These are phyloP conservation scores for Solanum hybrid DNA, from an alignment of 305 asterid species.

Conservation along the genomic window DNA sequence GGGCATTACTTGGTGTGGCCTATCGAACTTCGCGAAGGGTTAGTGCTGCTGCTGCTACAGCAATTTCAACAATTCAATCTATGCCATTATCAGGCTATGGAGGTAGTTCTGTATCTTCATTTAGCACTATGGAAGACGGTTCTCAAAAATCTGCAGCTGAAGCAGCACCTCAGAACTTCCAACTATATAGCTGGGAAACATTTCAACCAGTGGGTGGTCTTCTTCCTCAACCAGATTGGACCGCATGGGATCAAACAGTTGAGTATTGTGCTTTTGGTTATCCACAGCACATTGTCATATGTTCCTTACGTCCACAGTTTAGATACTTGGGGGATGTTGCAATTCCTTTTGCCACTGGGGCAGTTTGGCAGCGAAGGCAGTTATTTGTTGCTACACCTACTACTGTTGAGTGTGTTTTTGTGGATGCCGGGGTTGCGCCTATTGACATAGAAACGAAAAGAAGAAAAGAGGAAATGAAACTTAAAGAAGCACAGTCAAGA, in stretches of 20 bases:
- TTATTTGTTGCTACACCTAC: slow-evolving; percentile 92
- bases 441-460: slow-evolving; percentile 73
- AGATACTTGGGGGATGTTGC: slow-evolving; percentile 92
- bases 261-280: slow-evolving; percentile 96
- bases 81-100: slow-evolving; percentile 90
- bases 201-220: slow-evolving; percentile 92
- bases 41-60: slow-evolving; percentile 66
- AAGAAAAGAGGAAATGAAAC: slow-evolving; percentile 70
- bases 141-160: slow-evolving; percentile 55
- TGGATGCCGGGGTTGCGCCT: slow-evolving; percentile 85
- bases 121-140: slow-evolving; percentile 55
- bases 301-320: slow-evolving; percentile 95
- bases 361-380: slow-evolving; percentile 93
- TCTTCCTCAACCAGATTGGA: slow-evolving; percentile 98
- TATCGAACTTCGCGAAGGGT: slow-evolving; percentile 78
- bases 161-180: slow-evolving; percentile 75
- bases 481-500: slow-evolving; percentile 59
- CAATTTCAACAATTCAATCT: slow-evolving; percentile 86
- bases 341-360: slow-evolving; percentile 87
- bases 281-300: slow-evolving; percentile 70
- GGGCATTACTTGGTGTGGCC: slow-evolving; percentile 82
- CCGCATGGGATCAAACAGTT: slow-evolving; percentile 97
- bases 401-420: slow-evolving; percentile 91
- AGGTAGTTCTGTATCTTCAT: slow-evolving; percentile 54
- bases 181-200: slow-evolving; percentile 90